Evolutionary conservation across 225 moss, liverwort and hornwort species (phyloP), one percentile per base, ranked within the genome.

Genomic region (Polytrichum formosum): DNA sequence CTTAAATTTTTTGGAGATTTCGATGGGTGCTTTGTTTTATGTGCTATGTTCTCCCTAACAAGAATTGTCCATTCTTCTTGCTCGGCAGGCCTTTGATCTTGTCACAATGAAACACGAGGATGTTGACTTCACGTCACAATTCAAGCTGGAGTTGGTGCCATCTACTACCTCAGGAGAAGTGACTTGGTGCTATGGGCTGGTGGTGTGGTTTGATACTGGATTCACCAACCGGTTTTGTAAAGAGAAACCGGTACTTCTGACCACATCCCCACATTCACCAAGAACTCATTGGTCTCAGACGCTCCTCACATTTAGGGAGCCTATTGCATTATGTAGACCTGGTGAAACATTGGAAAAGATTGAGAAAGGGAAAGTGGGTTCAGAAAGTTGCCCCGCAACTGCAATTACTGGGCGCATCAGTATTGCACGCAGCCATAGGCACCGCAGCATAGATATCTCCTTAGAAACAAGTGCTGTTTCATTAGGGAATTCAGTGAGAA

Each of bases 271-370:
- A 0, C 87, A 91, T 56, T 74, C 79, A 25, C 81, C 84, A 2
- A 89, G 77, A 72, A 93, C 96, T 1, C 96, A 96, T 73, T 96
- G 96, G 96, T 91, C 91, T 22, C 96, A 96, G 71, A 96, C 93
- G 5, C 81, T 93, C 46, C 90, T 96, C 53, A 96, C 91, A 7
- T 93, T 96, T 30, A 87, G 84, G 64, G 90, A 90, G 75, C 93
- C 90, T 54, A 88, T 96, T 46, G 88, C 84, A 33, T 80, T 93
- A 26, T 79, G 90, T 67, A 27, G 72, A 33, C 71, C 56, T 1
- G 58, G 33, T 67, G 69, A 68, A 30, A 25, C 23, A 55, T 55
- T 66, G 28, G 76, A 81, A 66, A 77, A 66, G 26, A 64, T 80
- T 20, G 89, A 87, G 7, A 86, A 72, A 75, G 84, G 72, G 28